A percentile compares a stretch with the other conserved stretches of the same genome.
Conservation (phyloP, 805 yeast genomes). For the Sugiyamaella marilandica region DNA sequence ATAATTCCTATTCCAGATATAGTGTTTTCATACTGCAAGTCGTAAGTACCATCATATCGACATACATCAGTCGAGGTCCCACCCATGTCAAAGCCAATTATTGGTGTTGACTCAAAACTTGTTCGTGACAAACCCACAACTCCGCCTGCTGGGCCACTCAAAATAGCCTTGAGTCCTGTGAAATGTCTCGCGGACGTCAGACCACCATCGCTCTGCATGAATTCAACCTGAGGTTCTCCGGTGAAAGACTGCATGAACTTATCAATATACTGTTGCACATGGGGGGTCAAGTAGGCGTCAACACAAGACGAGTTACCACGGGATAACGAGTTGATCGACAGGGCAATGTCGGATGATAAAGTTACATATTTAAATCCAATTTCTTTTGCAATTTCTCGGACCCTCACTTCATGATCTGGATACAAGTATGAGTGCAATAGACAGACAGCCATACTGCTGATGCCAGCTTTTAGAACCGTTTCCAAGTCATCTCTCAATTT, state of each 20-base stretch:
- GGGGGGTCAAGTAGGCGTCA: slow-evolving; percentile 79
- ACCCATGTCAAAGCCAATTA: slow-evolving; percentile 84
- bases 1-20: slow-evolving; percentile 78
- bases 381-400: slow-evolving; percentile 54
- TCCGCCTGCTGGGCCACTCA: slow-evolving; percentile 98
- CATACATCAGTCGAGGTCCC: slow-evolving; percentile 86
- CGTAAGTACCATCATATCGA: slow-evolving; percentile 60
- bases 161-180: slow-evolving; percentile 79
- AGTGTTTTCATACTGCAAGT: slow-evolving; percentile 76
- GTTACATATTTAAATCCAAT: slow-evolving; percentile 67
- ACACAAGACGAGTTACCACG: slow-evolving; percentile 74
- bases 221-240: slow-evolving; percentile 34
- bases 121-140: slow-evolving; percentile 89
- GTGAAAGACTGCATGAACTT: slow-evolving; percentile 43
- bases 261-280: slow-evolving; percentile 52
- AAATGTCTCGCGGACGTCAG: slow-evolving; percentile 74
- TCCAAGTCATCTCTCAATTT: slow-evolving; percentile 41
- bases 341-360: slow-evolving; percentile 60
- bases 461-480: slow-evolving; percentile 48
- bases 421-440: slow-evolving; percentile 67
- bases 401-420: slow-evolving; percentile 58
- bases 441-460: slow-evolving; percentile 65
- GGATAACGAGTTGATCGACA: slow-evolving; percentile 70
- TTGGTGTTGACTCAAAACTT: slow-evolving; percentile 59
- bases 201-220: slow-evolving; percentile 98